Base-by-base conservation (phyloP, 352 stramenopile genomes). In the Elongisporangium prolatum region DNA sequence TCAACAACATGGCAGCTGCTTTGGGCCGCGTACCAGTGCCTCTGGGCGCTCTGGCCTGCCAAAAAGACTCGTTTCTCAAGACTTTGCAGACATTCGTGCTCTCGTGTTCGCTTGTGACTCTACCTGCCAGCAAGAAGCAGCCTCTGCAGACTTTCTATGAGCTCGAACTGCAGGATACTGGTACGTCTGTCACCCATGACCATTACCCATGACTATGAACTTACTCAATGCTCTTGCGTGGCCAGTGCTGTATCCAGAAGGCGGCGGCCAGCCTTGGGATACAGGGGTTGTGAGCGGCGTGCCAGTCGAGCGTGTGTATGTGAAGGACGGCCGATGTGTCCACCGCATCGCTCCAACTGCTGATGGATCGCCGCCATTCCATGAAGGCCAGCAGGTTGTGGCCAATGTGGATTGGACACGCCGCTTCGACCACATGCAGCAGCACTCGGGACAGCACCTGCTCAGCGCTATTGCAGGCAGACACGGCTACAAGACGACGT, bases 381-480 rank as follows among this genome's bases (percentile, higher is more conserved):
- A 62, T 7, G 57, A 61, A 10, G 72, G 63, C 5, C 60, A 77
- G 17, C 40, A 56, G 4, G 70, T 88, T n/a, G 48, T 61, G 18
- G 69, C 81, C 14, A 21, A 24, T 0, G 64, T 91, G 21, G 72
- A 91, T 59, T 88, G 77, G 77, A 64, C 56, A 11, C 71, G 80
- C 13, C 71, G 80, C 48, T 75, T 74, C 22, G 81, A 89, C 52
- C 77, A 89, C 63, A 89, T 89, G 77, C 72, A 78, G 52, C 77
- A 89, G 61, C 81, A 91, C 65, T 88, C 81, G 38, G 78, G 64
- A 18, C 81, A 91, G 62, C 81, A 91, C 56, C 50, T 91, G 38
- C 59, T 89, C 52, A 86, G 67, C 37, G 79, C 79, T n/a, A 76
- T 90, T n/a, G 80, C 77, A 20, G 66, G 86, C 28, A 70, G 61